These are phyloP conservation scores for Endotrypanum monterogeii DNA, from an alignment of 208 protist species.

Conservation along the genomic window DNA sequence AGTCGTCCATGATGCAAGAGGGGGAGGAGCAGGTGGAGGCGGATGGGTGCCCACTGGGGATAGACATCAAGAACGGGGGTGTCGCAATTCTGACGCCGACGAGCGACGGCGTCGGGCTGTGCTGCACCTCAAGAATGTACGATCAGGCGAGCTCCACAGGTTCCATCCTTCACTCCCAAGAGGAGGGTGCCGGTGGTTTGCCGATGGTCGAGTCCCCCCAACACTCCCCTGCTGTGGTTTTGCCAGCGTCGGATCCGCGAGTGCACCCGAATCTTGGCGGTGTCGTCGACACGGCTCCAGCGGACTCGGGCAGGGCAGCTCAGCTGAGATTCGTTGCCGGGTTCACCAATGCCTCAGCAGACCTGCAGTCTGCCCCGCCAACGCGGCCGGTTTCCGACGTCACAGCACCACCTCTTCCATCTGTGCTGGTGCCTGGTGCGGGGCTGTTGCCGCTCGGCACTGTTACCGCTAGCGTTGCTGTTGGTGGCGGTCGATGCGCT, in stretches of 20 bases:
- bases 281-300: background rate
- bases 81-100: background rate
- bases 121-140: background rate
- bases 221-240: background rate
- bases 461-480: background rate
- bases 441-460: background rate
- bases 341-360: background rate
- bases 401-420: slow-evolving; percentile 1
- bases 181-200: background rate
- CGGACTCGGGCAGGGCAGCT: background rate
- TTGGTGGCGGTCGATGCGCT: background rate
- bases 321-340: background rate
- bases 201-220: background rate
- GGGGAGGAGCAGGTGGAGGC: slow-evolving; percentile 15
- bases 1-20: slow-evolving; percentile 30
- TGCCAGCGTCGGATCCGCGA: background rate
- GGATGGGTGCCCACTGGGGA: background rate
- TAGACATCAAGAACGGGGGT: background rate
- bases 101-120: background rate
- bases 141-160: background rate
- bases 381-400: background rate
- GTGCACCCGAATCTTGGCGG: background rate
- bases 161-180: background rate
- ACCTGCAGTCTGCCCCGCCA: background rate
- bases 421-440: slow-evolving; percentile 1